Base-by-base conservation (phyloP, 495 filamentous ascomycete genomes). In the Talaromyces stipitatus region DNA sequence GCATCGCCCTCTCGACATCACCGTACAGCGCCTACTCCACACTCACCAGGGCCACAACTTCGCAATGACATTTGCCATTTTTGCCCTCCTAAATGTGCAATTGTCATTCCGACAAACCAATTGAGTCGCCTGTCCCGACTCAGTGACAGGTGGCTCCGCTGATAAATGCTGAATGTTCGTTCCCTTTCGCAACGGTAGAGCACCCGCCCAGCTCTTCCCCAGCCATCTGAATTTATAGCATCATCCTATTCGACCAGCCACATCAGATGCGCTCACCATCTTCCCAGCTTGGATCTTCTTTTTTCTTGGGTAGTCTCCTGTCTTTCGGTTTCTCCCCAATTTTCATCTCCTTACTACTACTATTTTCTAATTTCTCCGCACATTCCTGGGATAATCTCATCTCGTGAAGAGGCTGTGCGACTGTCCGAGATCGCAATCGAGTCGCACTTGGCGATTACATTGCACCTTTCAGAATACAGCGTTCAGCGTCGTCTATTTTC, bases 191-290 rank as follows among this genome's bases (percentile, higher is more conserved):
- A 18, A 46, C 20, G 45, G 5, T 20, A 48, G 45, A 27, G 45
- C 45, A 24, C 10, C 32, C 38, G 22, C 38, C 20, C 38, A 26
- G 22, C 38, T 26, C 22, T 28, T 24, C 53, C 41, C 54, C 54
- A 55, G 54, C 54, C 54, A 55, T 55, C 54, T 29, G 8, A 45
- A 45, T 55, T 55, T 43, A 55, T 45, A 29, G 54, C 33, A 32
- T 41, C 43, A 32, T 50, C 43, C 47, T 32, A 57, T 57, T 57
- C 55, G 55, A 57, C 55, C 55, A 57, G 55, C 55, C 55, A 57
- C 45, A 30, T 20, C 16, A 22, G 30, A 54, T 38, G 50, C 50
- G 50, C 28, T 23, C 50, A 4, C 30, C 12, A 18, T 9, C 32
- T 48, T 26, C 45, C 45, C 45, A 48, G 45, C 45, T 48, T 5